Evolutionary conservation across 306 rosid species (phyloP).

Genomic region (Betula pendula): DNA sequence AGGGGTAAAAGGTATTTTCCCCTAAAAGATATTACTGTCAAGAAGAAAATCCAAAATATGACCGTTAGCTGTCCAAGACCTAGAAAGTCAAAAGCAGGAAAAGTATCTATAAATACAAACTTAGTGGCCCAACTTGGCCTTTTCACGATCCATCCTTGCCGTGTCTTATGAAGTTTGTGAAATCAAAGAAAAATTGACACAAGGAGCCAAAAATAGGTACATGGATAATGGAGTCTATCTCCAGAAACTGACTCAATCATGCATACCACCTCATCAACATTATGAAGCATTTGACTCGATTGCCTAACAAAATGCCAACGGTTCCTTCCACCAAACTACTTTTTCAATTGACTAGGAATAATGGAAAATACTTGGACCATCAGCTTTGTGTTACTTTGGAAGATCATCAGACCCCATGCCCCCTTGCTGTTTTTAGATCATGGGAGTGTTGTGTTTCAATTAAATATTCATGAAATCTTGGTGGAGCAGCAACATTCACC

Average conservation of each 20-base stretch:
- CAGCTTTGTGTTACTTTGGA: not conserved
- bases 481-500: too few species aligned
- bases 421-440: not conserved
- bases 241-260: constrained; percentile 22
- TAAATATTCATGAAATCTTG: too few species aligned
- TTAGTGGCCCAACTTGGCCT: not conserved
- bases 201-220: constrained; percentile 19
- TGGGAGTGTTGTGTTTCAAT: too few species aligned
- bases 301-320: not conserved
- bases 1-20: too few species aligned
- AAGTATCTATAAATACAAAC: not conserved
- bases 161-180: not conserved
- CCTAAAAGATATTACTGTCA: too few species aligned
- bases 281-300: constrained; percentile 11
- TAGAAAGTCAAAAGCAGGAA: constrained; percentile 13
- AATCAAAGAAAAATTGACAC: not conserved
- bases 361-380: not conserved
- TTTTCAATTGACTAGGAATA: not conserved
- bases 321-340: not conserved
- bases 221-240: constrained; percentile 4
- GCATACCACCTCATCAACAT: not conserved
- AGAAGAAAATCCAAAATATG: not conserved
- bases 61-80: constrained; percentile 1
- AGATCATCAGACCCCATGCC: not conserved
- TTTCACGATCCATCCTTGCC: not conserved